A percentile compares a stretch with the other conserved stretches of the same genome.
phyloP scores from a whole-genome alignment of 2,329 filamentous ascomycete species.

The Alternaria angustiovoidea region DNA sequence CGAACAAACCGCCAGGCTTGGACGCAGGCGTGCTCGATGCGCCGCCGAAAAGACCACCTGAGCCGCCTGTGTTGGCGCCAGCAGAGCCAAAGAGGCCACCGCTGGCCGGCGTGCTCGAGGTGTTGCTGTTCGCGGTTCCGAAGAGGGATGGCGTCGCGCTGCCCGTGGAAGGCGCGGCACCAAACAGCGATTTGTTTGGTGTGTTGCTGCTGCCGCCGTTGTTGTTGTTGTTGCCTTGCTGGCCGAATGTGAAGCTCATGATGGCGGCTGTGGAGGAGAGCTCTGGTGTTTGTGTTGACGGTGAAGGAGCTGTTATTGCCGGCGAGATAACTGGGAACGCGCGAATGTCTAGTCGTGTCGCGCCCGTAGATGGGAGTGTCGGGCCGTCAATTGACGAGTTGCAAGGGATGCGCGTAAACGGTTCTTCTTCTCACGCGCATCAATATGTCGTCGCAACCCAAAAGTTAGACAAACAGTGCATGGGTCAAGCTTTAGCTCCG shows the following conservation, averaged over 20 bases:
- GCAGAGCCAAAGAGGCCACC: conserved; percentile 28
- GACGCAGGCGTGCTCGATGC: conserved; percentile 39
- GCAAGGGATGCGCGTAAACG: conserved; percentile 21
- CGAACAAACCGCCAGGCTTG: conserved; percentile 42
- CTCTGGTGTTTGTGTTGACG: conserved; percentile 28
- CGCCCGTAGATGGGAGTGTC: conserved; percentile 1
- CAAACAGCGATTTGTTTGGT: conserved; percentile 45
- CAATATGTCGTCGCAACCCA: conserved; percentile 26
- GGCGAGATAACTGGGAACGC: conserved; percentile 6
- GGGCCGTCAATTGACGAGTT: conserved; percentile 6
- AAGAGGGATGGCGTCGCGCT: conserved; percentile 37
- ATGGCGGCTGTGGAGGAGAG: conserved; percentile 20
- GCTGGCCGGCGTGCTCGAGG: conserved; percentile 26
- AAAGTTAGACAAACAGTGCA: conserved; percentile 41
- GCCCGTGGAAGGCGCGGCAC: conserved; percentile 31
- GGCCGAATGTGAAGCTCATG: conserved; percentile 46
- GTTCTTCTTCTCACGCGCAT: conserved; percentile 29
- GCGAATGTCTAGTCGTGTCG: conserved; percentile 5
- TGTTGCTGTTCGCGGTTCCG: conserved; percentile 30
- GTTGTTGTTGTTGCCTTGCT: conserved; percentile 13
- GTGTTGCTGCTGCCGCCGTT: conserved; percentile 24
- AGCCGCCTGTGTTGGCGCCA: conserved; percentile 20
- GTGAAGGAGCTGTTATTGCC: conserved; percentile 3
- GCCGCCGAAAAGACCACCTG: conserved; percentile 35
- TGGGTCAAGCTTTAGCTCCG: conserved; percentile 29